phyloP scores from a whole-genome alignment of 768 basidiomycete genomes.

The Lactarius akahatsu region DNA sequence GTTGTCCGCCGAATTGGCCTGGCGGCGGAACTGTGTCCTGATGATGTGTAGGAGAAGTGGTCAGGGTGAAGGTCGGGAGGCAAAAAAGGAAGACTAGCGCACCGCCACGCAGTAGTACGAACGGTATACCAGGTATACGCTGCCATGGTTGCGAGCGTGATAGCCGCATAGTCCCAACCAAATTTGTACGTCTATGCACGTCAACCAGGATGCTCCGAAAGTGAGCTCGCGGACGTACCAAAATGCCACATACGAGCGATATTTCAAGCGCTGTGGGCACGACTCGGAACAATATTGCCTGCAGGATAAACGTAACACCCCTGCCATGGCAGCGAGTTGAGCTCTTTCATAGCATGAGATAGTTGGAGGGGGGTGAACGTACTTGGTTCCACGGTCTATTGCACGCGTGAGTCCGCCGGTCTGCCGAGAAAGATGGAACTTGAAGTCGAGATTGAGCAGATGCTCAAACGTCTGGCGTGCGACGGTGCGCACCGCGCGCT shows the following conservation, averaged over 20 bases:
- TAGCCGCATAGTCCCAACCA: slow-evolving; percentile 94
- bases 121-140: slow-evolving; percentile 98
- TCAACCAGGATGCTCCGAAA: slow-evolving; percentile 5
- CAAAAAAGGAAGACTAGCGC: slow-evolving; percentile 23
- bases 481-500: slow-evolving; percentile 90
- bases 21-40: slow-evolving; percentile 89
- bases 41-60: not conserved
- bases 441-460: slow-evolving; percentile 83
- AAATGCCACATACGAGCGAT: slow-evolving; percentile 93
- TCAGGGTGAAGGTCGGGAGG: not conserved
- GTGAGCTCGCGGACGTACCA: slow-evolving; percentile 55
- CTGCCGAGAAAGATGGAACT: slow-evolving; percentile 89
- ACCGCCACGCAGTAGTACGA: slow-evolving; percentile 95
- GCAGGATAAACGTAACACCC: slow-evolving; percentile 93
- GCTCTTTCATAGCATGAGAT: not conserved
- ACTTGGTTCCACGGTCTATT: slow-evolving; percentile 98
- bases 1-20: slow-evolving; percentile 96
- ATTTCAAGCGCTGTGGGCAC: slow-evolving; percentile 96
- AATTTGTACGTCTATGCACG: slow-evolving; percentile 85
- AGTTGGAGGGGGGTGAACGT: slow-evolving; percentile 29
- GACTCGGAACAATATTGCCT: slow-evolving; percentile 91
- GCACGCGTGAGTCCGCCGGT: slow-evolving; percentile 96
- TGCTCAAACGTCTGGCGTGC: slow-evolving; percentile 96
- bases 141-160: slow-evolving; percentile 80
- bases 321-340: slow-evolving; percentile 41